Conservation (phyloP, 108 stramenopile species). For the Mayamaea pseudoterrestris region DNA sequence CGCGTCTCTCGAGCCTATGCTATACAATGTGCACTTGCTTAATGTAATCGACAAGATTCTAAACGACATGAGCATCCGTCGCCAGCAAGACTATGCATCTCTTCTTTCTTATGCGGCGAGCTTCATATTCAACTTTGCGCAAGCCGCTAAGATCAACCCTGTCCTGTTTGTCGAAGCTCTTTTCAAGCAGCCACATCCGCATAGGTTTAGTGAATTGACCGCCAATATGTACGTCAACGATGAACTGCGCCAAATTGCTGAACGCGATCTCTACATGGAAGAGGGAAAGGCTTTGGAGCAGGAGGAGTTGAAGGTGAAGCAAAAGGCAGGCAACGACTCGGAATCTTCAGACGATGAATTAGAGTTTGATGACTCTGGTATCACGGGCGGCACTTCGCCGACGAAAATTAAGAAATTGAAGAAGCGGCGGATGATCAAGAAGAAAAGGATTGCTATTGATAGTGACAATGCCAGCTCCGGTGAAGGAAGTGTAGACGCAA, state of each 20-base stretch:
- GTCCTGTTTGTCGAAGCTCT: constrained; percentile 72
- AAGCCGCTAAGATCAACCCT: constrained; percentile 51
- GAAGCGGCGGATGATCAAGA: too few relatives aligned
- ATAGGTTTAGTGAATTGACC: constrained; percentile 58
- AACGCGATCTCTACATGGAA: constrained; percentile 55
- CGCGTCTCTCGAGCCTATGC: constrained; percentile 73
- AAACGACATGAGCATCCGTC: constrained; percentile 39
- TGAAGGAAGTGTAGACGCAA: too few relatives aligned
- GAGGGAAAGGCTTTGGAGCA: neutral
- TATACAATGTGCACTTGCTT: constrained; percentile 70
- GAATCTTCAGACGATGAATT: neutral
- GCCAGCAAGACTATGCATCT: constrained; percentile 31
- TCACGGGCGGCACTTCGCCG: neutral
- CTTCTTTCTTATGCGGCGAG: constrained; percentile 47
- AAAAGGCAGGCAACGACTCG: neutral
- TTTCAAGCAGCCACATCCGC: constrained; percentile 51
- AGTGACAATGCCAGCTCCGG: too few relatives aligned
- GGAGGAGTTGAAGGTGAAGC: neutral
- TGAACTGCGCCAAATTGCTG: constrained; percentile 73
- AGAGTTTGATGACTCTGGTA: neutral
- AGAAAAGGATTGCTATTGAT: too few relatives aligned
- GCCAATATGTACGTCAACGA: constrained; percentile 73
- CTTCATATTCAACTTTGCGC: constrained; percentile 55
- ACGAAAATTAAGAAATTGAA: too few relatives aligned
- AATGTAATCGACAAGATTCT: constrained; percentile 53